Conservation (phyloP, 2,329 filamentous ascomycete genomes). For the Diaporthe longicolla region DNA sequence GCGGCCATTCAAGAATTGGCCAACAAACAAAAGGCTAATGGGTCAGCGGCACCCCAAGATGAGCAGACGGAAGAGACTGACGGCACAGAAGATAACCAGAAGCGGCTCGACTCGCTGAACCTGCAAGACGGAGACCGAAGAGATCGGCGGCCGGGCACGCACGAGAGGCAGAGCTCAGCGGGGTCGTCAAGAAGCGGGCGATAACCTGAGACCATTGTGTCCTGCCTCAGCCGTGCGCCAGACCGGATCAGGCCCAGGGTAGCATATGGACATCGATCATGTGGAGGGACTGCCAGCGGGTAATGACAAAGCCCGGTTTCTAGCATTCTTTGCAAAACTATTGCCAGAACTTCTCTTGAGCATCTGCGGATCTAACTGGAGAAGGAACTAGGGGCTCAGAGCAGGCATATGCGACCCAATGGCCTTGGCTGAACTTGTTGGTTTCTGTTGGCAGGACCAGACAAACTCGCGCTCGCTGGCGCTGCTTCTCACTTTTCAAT, state of each 20-base stretch:
- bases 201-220: slow-evolving; percentile 50
- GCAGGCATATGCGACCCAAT: background rate
- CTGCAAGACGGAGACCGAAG: slow-evolving; percentile 84
- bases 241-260: slow-evolving; percentile 16
- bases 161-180: slow-evolving; percentile 73
- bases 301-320: slow-evolving; percentile 41
- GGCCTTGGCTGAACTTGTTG: background rate
- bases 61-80: slow-evolving; percentile 80
- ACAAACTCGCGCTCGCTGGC: slow-evolving; percentile 17
- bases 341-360: slow-evolving; percentile 5
- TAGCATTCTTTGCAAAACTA: slow-evolving; percentile 14
- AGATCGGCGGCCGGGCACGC: slow-evolving; percentile 64
- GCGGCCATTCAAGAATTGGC: slow-evolving; percentile 87
- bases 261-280: slow-evolving; percentile 20
- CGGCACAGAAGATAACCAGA: slow-evolving; percentile 85
- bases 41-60: slow-evolving; percentile 48
- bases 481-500: background rate
- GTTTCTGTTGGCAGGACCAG: slow-evolving; percentile 25
- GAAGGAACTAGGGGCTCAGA: background rate
- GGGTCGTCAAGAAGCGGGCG: slow-evolving; percentile 67
- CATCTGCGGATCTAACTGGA: background rate
- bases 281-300: slow-evolving; percentile 12
- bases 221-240: slow-evolving; percentile 15
- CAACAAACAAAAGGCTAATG: slow-evolving; percentile 71
- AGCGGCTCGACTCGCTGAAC: slow-evolving; percentile 89